phyloP scores from a whole-genome alignment of 352 stramenopile genomes.

The Phytophthora megakarya region DNA sequence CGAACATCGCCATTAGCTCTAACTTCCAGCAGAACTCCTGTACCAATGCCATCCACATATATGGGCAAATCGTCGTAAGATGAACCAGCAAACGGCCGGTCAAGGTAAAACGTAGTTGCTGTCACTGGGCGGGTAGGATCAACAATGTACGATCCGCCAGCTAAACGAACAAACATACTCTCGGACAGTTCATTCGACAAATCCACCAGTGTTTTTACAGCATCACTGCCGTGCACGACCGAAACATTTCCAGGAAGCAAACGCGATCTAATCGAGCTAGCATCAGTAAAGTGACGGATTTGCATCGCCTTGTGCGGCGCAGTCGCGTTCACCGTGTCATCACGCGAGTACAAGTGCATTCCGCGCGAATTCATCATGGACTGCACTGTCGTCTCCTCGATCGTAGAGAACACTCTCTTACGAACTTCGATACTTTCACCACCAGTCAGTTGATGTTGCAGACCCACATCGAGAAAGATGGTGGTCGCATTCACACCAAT shows the following conservation, averaged over 20 bases:
- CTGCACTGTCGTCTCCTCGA: slow-evolving; percentile 53
- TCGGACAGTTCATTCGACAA: slow-evolving; percentile 38
- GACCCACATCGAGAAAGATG: slow-evolving; percentile 53
- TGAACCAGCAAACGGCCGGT: slow-evolving; percentile 51
- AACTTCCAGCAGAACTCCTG: slow-evolving; percentile 51
- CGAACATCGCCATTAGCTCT: slow-evolving; percentile 12
- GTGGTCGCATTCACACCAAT: slow-evolving; percentile 42
- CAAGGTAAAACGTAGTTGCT: slow-evolving; percentile 46
- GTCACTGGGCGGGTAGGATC: slow-evolving; percentile 40
- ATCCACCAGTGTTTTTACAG: slow-evolving; percentile 47
- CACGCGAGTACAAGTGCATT: slow-evolving; percentile 49
- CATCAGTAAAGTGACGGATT: slow-evolving; percentile 60
- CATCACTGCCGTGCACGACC: slow-evolving; percentile 50
- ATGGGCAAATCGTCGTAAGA: slow-evolving; percentile 58
- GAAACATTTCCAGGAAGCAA: slow-evolving; percentile 55
- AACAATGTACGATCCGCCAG: slow-evolving; percentile 55
- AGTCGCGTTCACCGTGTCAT: slow-evolving; percentile 44
- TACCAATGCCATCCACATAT: slow-evolving; percentile 54
- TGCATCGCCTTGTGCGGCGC: slow-evolving; percentile 44
- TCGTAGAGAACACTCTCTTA: slow-evolving; percentile 49
- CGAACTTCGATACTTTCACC: slow-evolving; percentile 54
- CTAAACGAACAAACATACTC: slow-evolving; percentile 56
- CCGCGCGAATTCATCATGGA: slow-evolving; percentile 52
- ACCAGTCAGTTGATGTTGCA: slow-evolving; percentile 48
- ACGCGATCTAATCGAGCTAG: slow-evolving; percentile 33